Evolutionary conservation across 345 rosid genomes (phyloP).

Genomic region (Hirschfeldia incana): DNA sequence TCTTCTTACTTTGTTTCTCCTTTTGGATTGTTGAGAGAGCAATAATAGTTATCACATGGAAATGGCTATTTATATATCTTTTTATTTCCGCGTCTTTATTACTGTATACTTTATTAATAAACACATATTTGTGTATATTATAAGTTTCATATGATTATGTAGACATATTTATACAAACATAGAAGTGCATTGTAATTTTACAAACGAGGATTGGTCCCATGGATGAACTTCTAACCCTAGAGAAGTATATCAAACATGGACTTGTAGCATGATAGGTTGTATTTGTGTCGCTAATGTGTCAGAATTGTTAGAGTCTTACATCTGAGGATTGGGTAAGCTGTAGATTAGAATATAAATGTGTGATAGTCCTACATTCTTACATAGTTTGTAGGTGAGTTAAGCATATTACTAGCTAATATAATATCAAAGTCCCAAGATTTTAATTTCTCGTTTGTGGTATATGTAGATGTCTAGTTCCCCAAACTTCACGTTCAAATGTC

Average conservation of each 20-base stretch:
- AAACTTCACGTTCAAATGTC: not conserved
- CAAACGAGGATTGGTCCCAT: not conserved
- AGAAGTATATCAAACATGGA: not conserved
- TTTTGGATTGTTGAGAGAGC: slow-evolving; percentile 34
- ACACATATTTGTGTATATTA: not conserved
- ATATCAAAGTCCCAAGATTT: not conserved
- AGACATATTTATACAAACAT: not conserved
- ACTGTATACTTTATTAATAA: not conserved
- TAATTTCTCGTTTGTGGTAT: not conserved
- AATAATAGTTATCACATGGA: slow-evolving; percentile 40
- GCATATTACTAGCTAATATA: too few relatives aligned
- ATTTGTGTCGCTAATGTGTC: not conserved
- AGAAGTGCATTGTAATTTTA: not conserved
- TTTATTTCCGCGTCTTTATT: not conserved
- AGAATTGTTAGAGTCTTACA: not conserved
- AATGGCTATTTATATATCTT: slow-evolving; percentile 31
- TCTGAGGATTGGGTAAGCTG: not conserved
- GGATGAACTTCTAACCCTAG: slow-evolving; percentile 10
- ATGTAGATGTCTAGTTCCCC: not conserved
- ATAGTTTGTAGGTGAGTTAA: not conserved
- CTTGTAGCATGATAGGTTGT: not conserved
- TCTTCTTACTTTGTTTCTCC: slow-evolving; percentile 11
- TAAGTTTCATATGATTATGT: not conserved
- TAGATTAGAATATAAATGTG: not conserved
- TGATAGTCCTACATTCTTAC: not conserved